Percentiles rank a stretch among this genome's conserved stretches.
Evolutionary conservation across 352 stramenopile genomes (phyloP).

Genomic region (Pythium dissimile): DNA sequence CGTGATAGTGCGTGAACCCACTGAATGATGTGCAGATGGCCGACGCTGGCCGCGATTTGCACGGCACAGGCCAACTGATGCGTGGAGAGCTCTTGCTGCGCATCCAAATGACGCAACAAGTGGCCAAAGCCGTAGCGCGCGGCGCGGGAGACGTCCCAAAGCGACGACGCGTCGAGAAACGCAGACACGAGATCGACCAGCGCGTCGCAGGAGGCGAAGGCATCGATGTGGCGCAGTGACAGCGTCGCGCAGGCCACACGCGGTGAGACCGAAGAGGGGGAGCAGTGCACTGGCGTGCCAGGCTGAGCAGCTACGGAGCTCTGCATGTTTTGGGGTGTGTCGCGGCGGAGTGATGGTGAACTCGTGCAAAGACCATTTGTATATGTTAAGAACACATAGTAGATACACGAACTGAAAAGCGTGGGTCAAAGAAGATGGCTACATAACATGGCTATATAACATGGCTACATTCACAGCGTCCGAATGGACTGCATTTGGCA

Average conservation of each 20-base stretch:
- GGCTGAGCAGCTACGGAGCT: no score
- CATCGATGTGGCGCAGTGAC: slow-evolving; percentile 5
- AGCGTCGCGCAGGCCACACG: slow-evolving; percentile 6
- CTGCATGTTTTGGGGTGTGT: no score
- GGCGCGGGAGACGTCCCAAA: slow-evolving; percentile 12
- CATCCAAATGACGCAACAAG: slow-evolving; percentile 3
- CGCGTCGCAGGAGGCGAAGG: background rate
- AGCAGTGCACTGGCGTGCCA: no score
- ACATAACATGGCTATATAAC: no score
- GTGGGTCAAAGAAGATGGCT: no score
- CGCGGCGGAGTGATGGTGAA: no score
- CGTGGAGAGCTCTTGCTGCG: background rate
- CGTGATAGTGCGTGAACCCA: slow-evolving; percentile 4
- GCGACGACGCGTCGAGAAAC: slow-evolving; percentile 6
- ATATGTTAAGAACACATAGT: no score
- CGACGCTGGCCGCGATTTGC: slow-evolving; percentile 7
- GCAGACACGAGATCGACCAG: background rate
- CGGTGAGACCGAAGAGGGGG: background rate
- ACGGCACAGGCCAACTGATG: slow-evolving; percentile 11
- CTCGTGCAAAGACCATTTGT: no score
- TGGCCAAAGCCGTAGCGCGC: slow-evolving; percentile 7
- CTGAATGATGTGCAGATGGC: slow-evolving; percentile 10
- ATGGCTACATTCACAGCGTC: no score
- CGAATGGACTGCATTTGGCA: no score
- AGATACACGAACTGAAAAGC: no score